A percentile compares a stretch with the other conserved stretches of the same genome.
Evolutionary conservation across 2,329 filamentous ascomycete genomes (phyloP).

Genomic region (Penicillium frequentans): DNA sequence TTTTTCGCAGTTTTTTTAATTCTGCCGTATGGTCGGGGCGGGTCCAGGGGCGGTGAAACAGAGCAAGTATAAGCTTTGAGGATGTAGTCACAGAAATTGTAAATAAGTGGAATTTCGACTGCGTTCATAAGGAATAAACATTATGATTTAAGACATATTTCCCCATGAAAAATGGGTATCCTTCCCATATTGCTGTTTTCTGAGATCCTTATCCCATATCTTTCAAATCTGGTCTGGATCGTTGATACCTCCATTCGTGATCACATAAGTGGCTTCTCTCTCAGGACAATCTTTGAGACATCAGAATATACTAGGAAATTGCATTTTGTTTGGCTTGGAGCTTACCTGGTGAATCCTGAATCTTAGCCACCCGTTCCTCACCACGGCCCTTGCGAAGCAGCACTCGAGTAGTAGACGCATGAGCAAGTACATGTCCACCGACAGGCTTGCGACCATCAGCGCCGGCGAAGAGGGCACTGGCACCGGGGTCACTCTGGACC

Average conservation of each 20-base stretch:
- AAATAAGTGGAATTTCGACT: background rate
- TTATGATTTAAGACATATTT: background rate
- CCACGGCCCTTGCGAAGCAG: conserved; percentile 67
- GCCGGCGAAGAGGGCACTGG: conserved; percentile 65
- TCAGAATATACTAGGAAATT: conserved; percentile 1
- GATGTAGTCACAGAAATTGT: background rate
- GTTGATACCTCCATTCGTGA: conserved; percentile 67
- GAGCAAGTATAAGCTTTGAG: background rate
- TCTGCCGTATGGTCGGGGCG: conserved; percentile 19
- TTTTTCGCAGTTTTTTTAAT: conserved; percentile 23
- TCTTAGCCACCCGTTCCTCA: conserved; percentile 69
- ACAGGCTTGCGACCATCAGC: conserved; percentile 68
- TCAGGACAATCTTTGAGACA: conserved; percentile 61
- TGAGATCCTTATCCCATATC: background rate
- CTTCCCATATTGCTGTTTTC: background rate
- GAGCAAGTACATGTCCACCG: conserved; percentile 67
- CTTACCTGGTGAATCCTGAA: conserved; percentile 64
- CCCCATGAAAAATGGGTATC: background rate
- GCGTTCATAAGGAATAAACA: background rate
- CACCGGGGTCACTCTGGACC: conserved; percentile 69
- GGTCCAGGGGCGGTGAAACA: conserved; percentile 13
- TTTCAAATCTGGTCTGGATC: conserved; percentile 62
- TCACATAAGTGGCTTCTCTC: conserved; percentile 68
- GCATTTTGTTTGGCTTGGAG: background rate
- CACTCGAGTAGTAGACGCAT: conserved; percentile 66